phyloP scores from a whole-genome alignment of 805 yeast species.

The Tetrapisispora namnaoensis region DNA sequence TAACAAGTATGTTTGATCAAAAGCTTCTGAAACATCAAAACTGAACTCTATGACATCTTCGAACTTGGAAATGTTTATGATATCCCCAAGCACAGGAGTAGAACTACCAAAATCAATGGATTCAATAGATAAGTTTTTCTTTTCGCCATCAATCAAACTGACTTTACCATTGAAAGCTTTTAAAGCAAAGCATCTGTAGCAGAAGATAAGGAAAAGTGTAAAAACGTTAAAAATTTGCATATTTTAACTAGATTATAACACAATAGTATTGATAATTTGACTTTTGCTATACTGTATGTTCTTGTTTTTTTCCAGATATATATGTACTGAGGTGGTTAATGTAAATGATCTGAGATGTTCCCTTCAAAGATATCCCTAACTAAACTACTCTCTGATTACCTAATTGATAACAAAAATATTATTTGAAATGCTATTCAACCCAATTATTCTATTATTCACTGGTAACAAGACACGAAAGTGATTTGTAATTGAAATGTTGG shows the following conservation, averaged over 20 bases:
- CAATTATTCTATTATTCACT: too few relatives aligned
- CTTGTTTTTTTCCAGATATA: too few relatives aligned
- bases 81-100: conserved; percentile 2
- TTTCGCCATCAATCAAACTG: not conserved
- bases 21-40: conserved; percentile 11
- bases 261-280: too few relatives aligned
- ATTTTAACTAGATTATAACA: not conserved
- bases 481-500: too few relatives aligned
- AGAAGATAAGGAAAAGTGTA: not conserved
- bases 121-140: conserved; percentile 2
- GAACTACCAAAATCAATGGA: conserved; percentile 5
- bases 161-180: conserved; percentile 4
- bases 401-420: too few relatives aligned
- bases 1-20: conserved; percentile 16
- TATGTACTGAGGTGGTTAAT: too few relatives aligned
- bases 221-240: conserved; percentile 8
- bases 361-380: too few relatives aligned
- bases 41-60: conserved; percentile 14
- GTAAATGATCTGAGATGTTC: too few relatives aligned
- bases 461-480: too few relatives aligned
- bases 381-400: too few relatives aligned
- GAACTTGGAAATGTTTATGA: conserved; percentile 8
- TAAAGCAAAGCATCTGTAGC: conserved; percentile 1
- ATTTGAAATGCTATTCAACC: too few relatives aligned
- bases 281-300: too few relatives aligned